These are phyloP conservation scores for Amoeboaphelidium protococcarum DNA, from an alignment of 371 early-diverging fungal species.

Conservation along the genomic window DNA sequence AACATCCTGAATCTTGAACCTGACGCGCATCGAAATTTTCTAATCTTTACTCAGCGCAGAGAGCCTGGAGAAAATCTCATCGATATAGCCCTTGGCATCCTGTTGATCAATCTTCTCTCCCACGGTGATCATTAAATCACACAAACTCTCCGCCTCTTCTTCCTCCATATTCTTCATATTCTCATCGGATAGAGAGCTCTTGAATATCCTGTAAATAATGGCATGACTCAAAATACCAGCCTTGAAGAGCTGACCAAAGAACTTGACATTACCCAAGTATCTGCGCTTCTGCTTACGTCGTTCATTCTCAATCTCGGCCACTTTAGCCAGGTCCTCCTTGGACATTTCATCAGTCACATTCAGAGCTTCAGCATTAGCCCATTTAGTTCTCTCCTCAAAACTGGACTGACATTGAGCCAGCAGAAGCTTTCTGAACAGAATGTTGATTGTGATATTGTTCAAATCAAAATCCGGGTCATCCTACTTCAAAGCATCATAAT, in stretches of 20 bases:
- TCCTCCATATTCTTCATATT: slow-evolving; percentile 72
- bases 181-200: slow-evolving; percentile 44
- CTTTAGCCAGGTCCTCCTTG: slow-evolving; percentile 5
- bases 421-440: not conserved
- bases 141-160: slow-evolving; percentile 73
- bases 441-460: not conserved
- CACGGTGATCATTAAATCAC: slow-evolving; percentile 61
- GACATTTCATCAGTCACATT: slow-evolving; percentile 3
- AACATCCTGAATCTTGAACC: slow-evolving; percentile 74
- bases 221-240: slow-evolving; percentile 54
- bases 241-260: slow-evolving; percentile 87
- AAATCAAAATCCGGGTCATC: no score
- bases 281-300: slow-evolving; percentile 75
- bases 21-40: slow-evolving; percentile 22
- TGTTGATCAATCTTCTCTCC: slow-evolving; percentile 24
- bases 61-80: slow-evolving; percentile 51
- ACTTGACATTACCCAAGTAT: slow-evolving; percentile 66
- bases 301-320: slow-evolving; percentile 49
- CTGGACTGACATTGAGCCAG: not conserved
- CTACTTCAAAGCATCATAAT: no score
- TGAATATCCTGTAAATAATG: slow-evolving; percentile 58
- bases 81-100: slow-evolving; percentile 28
- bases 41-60: slow-evolving; percentile 29
- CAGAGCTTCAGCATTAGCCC: slow-evolving; percentile 9
- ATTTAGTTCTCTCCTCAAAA: slow-evolving; percentile 6